phyloP scores from a whole-genome alignment of 1,284 basidiomycete species.

The Salmacisia buchloeana region DNA sequence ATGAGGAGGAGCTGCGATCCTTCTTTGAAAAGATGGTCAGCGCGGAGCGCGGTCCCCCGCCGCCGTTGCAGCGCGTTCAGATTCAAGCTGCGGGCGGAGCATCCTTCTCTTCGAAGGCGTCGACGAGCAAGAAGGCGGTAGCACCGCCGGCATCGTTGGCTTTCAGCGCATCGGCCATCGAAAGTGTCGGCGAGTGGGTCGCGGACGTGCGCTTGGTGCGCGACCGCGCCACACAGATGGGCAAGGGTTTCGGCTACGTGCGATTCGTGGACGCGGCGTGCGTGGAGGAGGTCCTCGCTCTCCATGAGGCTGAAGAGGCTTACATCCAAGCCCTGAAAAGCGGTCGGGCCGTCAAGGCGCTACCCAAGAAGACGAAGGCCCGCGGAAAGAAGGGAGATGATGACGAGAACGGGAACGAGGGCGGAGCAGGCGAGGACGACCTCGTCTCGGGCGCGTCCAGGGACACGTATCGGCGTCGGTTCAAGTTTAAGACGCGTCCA shows the following conservation, averaged over 20 bases:
- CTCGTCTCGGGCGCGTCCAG: neutral
- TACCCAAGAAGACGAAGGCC: slow-evolving; percentile 11
- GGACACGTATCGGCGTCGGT: slow-evolving; percentile 31
- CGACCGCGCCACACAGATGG: slow-evolving; percentile 86
- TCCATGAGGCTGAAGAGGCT: slow-evolving; percentile 41
- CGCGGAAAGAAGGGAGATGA: slow-evolving; percentile 4
- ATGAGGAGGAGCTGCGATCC: slow-evolving; percentile 78
- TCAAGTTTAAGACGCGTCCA: slow-evolving; percentile 42
- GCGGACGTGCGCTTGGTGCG: slow-evolving; percentile 78
- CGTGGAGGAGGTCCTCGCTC: slow-evolving; percentile 45
- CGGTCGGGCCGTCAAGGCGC: neutral
- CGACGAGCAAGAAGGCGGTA: neutral
- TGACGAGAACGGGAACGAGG: slow-evolving; percentile 18
- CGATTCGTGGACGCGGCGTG: slow-evolving; percentile 67
- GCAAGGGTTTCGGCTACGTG: slow-evolving; percentile 96
- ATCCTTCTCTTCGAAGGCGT: neutral
- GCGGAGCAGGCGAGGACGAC: slow-evolving; percentile 23
- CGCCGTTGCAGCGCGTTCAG: neutral
- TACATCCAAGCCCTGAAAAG: slow-evolving; percentile 25
- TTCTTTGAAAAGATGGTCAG: slow-evolving; percentile 78
- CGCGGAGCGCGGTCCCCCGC: slow-evolving; percentile 64
- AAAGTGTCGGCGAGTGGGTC: slow-evolving; percentile 60
- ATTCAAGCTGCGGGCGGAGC: too few relatives aligned
- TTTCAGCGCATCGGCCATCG: neutral
- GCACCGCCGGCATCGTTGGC: too few relatives aligned